These are phyloP conservation scores for Coemansia interrupta DNA, from an alignment of 192 early-diverging fungal genomes.

Conservation along the genomic window DNA sequence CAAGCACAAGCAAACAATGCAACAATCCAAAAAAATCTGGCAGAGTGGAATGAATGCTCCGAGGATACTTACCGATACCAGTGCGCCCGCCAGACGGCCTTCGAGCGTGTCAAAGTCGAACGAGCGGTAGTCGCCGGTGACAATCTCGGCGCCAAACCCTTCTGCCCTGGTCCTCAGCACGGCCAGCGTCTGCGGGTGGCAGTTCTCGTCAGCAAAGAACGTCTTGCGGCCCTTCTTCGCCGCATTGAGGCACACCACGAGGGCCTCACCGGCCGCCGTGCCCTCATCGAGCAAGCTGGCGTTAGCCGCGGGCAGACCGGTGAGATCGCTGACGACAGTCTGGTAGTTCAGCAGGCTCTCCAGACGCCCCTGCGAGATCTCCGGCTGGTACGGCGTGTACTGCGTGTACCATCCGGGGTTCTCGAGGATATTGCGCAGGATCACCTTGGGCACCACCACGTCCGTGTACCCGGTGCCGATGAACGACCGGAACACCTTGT, in stretches of 20 bases:
- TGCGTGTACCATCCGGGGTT: slow-evolving; percentile 99
- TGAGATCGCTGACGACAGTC: slow-evolving; percentile 93
- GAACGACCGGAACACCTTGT: slow-evolving; percentile 88
- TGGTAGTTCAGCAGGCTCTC: slow-evolving; percentile 98
- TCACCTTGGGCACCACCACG: slow-evolving; percentile 88
- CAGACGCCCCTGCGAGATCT: slow-evolving; percentile 97
- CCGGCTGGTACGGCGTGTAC: slow-evolving; percentile 99
- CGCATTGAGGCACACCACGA: slow-evolving; percentile 80
- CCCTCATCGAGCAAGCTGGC: slow-evolving; percentile 99
- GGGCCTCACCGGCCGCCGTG: slow-evolving; percentile 96
- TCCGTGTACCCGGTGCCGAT: slow-evolving; percentile 96
- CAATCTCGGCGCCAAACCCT: slow-evolving; percentile 87
- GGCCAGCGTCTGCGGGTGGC: slow-evolving; percentile 94
- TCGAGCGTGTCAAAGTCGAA: slow-evolving; percentile 74
- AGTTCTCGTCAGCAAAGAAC: slow-evolving; percentile 90
- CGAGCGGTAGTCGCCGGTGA: slow-evolving; percentile 75
- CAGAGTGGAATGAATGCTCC: neutral
- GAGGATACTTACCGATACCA: slow-evolving; percentile 67
- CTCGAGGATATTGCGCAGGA: slow-evolving; percentile 95
- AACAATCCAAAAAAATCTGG: neutral
- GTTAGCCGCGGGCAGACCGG: slow-evolving; percentile 94
- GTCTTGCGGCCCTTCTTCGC: slow-evolving; percentile 75
- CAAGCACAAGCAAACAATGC: slow-evolving; percentile 1
- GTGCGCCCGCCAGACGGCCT: slow-evolving; percentile 81
- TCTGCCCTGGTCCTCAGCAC: slow-evolving; percentile 91